A percentile compares a stretch with the other conserved stretches of the same genome.
These are phyloP conservation scores for Vaccinium myrtillus DNA, from an alignment of 148 eudicot species.

Conservation along the genomic window DNA sequence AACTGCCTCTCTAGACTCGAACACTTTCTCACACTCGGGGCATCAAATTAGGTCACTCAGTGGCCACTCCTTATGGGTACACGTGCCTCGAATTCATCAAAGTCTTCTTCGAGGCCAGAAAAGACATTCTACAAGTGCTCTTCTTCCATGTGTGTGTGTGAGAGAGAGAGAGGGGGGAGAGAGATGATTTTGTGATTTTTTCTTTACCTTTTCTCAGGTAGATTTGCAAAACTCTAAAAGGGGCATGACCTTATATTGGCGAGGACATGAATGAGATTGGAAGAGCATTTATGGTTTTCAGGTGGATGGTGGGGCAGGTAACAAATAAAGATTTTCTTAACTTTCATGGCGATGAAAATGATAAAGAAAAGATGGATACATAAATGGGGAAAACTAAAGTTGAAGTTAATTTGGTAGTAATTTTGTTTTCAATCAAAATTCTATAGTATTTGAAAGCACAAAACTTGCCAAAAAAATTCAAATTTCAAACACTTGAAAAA, in stretches of 20 bases:
- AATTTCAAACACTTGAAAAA: too few species aligned
- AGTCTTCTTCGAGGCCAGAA: neutral
- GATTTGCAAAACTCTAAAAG: too few species aligned
- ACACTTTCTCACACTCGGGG: neutral
- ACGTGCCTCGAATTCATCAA: neutral
- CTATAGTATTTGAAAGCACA: too few species aligned
- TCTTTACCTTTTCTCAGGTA: neutral
- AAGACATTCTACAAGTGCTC: neutral
- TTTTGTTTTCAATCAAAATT: too few species aligned
- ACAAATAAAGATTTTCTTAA: too few species aligned
- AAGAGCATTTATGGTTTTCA: too few species aligned
- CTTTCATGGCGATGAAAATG: too few species aligned
- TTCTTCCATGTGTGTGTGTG: neutral
- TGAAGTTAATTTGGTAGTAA: too few species aligned
- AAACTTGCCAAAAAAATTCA: too few species aligned
- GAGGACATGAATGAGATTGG: neutral
- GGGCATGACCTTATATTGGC: neutral
- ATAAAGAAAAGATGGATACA: too few species aligned
- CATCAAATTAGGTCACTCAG: neutral
- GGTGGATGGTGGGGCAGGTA: too few species aligned
- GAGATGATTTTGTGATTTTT: neutral
- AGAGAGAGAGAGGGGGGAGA: neutral
- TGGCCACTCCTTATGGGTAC: neutral
- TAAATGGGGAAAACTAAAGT: too few species aligned
- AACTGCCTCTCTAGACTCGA: neutral